These are phyloP conservation scores for Ceratobasidium sp. DNA, from an alignment of 1,284 basidiomycete genomes.

Conservation along the genomic window DNA sequence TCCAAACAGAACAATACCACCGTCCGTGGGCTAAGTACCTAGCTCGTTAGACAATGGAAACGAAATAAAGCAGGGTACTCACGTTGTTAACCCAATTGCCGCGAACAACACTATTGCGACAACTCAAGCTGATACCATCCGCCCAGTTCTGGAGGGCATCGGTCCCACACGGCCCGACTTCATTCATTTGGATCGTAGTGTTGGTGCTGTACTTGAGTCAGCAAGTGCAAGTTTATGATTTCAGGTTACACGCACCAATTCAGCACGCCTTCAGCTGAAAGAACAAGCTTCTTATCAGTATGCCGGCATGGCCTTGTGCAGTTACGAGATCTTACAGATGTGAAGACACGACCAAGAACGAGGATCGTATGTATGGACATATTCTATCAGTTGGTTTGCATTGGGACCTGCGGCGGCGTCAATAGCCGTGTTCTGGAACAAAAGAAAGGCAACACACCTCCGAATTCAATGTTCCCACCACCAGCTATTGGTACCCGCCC, in stretches of 20 bases:
- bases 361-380: constrained; percentile 53
- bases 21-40: constrained; percentile 44
- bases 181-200: constrained; percentile 54
- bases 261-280: constrained; percentile 32
- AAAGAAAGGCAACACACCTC: constrained; percentile 21
- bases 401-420: constrained; percentile 57
- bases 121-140: constrained; percentile 58
- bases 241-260: constrained; percentile 18
- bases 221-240: constrained; percentile 48
- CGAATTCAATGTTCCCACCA: constrained; percentile 49
- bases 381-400: constrained; percentile 53
- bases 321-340: constrained; percentile 33
- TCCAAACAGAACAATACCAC: constrained; percentile 58
- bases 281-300: neutral
- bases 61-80: constrained; percentile 52
- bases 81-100: constrained; percentile 57
- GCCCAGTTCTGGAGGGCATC: constrained; percentile 55
- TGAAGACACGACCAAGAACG: constrained; percentile 48
- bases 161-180: constrained; percentile 56
- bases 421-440: constrained; percentile 38
- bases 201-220: constrained; percentile 53
- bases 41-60: constrained; percentile 9
- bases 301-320: neutral
- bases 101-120: constrained; percentile 55
- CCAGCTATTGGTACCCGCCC: constrained; percentile 51